Evolutionary conservation across 2,329 filamentous ascomycete genomes (phyloP).

Genomic region (Hysterium pulicare): DNA sequence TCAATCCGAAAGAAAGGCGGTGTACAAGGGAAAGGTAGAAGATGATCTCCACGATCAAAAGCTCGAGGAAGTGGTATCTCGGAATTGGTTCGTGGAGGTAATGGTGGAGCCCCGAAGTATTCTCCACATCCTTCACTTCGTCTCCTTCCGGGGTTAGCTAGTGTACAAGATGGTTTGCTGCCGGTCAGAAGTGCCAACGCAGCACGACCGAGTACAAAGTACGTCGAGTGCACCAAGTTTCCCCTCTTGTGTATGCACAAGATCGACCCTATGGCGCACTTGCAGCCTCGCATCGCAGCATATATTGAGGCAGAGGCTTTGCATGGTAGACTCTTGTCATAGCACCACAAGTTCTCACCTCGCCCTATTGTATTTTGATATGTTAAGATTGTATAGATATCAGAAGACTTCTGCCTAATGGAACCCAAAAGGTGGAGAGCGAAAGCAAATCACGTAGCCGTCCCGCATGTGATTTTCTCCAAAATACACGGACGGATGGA

Average conservation of each 20-base stretch:
- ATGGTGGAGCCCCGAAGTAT: conserved; percentile 9
- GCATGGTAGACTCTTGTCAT: conserved; percentile 12
- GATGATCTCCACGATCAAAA: conserved; percentile 1
- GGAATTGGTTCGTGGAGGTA: background rate
- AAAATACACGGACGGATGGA: background rate
- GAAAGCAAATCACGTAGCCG: background rate
- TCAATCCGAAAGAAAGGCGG: conserved; percentile 14
- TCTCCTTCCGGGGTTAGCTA: conserved; percentile 7
- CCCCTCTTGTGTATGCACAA: conserved; percentile 8
- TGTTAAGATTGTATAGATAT: no score
- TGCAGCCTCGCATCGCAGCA: conserved; percentile 5
- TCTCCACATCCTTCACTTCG: no score
- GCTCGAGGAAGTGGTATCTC: conserved; percentile 5
- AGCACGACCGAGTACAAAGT: conserved; percentile 21
- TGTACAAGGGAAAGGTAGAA: conserved; percentile 16
- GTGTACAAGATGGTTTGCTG: conserved; percentile 12
- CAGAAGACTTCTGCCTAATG: no score
- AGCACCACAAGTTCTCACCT: conserved; percentile 1
- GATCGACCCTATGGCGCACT: conserved; percentile 13
- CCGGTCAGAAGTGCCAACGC: conserved; percentile 16
- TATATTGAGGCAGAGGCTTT: conserved; percentile 13
- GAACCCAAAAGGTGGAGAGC: no score
- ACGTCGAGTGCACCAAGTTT: conserved; percentile 8
- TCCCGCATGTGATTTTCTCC: background rate
- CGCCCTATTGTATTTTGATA: background rate